These are phyloP conservation scores for Talaromyces sp. DNA, from an alignment of 2,329 filamentous ascomycete genomes.

Conservation along the genomic window DNA sequence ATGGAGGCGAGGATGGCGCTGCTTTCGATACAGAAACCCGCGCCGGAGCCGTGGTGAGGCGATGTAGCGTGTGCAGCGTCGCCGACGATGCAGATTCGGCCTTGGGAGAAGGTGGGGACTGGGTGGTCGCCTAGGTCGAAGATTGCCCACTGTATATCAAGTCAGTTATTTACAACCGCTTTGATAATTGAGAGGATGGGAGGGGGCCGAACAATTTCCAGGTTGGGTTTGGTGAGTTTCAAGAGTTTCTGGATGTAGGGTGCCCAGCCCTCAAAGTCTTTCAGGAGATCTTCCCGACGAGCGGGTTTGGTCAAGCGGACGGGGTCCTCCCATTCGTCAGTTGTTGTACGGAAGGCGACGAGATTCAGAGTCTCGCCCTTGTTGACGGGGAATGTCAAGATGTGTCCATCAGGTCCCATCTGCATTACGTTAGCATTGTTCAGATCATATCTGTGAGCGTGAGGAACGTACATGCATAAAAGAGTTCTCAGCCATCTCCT, in stretches of 20 bases:
- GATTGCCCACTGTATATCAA: slow-evolving; percentile 4
- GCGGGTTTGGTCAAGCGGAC: slow-evolving; percentile 7
- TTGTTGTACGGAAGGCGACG: neutral
- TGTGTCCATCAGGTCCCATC: slow-evolving; percentile 10
- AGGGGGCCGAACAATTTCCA: slow-evolving; percentile 3
- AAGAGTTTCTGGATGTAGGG: slow-evolving; percentile 13
- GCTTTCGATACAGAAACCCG: slow-evolving; percentile 24
- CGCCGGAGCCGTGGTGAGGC: slow-evolving; percentile 35
- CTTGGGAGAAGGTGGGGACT: slow-evolving; percentile 10
- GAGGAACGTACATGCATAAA: slow-evolving; percentile 25
- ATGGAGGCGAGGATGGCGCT: slow-evolving; percentile 38
- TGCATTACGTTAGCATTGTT: slow-evolving; percentile 20
- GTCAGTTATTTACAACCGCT: neutral
- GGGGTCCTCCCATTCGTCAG: neutral
- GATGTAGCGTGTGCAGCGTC: slow-evolving; percentile 43
- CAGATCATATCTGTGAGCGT: slow-evolving; percentile 25
- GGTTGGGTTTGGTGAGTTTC: slow-evolving; percentile 11
- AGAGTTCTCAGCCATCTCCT: slow-evolving; percentile 21
- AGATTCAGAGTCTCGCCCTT: slow-evolving; percentile 10
- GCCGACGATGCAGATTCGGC: slow-evolving; percentile 34
- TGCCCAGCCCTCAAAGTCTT: slow-evolving; percentile 3
- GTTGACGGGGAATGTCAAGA: slow-evolving; percentile 4
- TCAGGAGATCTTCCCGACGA: slow-evolving; percentile 3
- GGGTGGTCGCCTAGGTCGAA: slow-evolving; percentile 2
- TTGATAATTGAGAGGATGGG: neutral